A percentile compares a stretch with the other conserved stretches of the same genome.
phyloP scores from a whole-genome alignment of 257 asterid species.

The Solanum neorickii region DNA sequence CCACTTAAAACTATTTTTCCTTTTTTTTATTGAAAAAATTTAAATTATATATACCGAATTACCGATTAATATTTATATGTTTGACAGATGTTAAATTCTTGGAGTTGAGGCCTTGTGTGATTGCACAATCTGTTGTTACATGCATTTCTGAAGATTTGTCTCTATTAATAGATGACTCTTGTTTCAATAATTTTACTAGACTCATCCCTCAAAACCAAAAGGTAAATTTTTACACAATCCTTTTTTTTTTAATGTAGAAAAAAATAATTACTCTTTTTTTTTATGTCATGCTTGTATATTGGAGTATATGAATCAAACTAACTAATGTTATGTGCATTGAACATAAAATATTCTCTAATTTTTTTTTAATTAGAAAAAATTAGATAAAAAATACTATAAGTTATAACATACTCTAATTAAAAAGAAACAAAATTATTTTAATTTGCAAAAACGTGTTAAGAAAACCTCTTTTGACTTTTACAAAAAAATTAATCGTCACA shows the following conservation, averaged over 20 bases:
- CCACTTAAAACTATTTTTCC: rapidly evolving
- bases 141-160: conserved; percentile 8
- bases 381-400: too few relatives aligned
- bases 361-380: too few relatives aligned
- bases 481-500: not conserved
- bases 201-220: conserved; percentile 32
- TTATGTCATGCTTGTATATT: not conserved
- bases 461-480: not conserved
- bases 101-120: conserved; percentile 40
- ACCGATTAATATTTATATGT: not conserved
- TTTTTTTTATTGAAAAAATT: not conserved
- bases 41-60: too few relatives aligned
- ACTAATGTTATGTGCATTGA: not conserved
- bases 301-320: not conserved
- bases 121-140: conserved; percentile 37
- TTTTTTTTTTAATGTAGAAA: not conserved
- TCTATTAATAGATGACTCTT: not conserved
- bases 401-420: too few relatives aligned
- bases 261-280: not conserved
- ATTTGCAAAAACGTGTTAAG: not conserved
- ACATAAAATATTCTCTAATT: not conserved
- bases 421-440: too few relatives aligned
- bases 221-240: conserved; percentile 13
- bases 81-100: conserved; percentile 36
- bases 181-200: conserved; percentile 11